Base-by-base conservation (phyloP, 495 filamentous ascomycete genomes). In the Aspergillus leporis region DNA sequence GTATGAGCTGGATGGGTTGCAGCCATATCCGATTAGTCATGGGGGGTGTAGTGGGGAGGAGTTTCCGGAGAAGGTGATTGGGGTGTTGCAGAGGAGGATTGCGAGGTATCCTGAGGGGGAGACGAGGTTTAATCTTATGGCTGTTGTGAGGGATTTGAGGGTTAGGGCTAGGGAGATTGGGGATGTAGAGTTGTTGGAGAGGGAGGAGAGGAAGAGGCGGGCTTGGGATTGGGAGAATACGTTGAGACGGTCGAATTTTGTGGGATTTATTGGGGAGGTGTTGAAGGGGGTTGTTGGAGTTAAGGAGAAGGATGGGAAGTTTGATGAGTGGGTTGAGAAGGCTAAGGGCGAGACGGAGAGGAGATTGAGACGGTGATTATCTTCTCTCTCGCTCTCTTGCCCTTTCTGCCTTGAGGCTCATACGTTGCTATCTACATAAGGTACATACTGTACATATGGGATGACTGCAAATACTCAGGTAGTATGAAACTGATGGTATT, bases 211-310 rank as follows among this genome's bases (percentile, higher is more conserved):
- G 70, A 96, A 96, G 85, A 76, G 94, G 55, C 81, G 77, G 53
- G 90, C 83, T 31, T 99, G 94, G 95, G 82, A 83, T 66, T 98
- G 93, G 86, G 94, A 99, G 84, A 98, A 99, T 75, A 90, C 92
- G 28, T 77, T 99, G 69, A 74, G 94, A 58, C 74, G 90, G 66
- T 93, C 94, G 73, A 99, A 99, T 69, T 98, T 99, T 75, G 88
- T 99, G 18, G 95, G 92, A 0, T 97, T 99, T 70, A 87, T 92
- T 53, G 91, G 90, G 45, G 94, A 98, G 81, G 79, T 96, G 52
- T 73, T 96, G 64, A 94, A 93, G 79, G 90, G 85, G 22, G 92
- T 97, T 30, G 88, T 90, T 41, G 77, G 73, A 61, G 61, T 68
- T 61, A 97, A 96, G 77, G 64, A 95, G 53, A 74, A 77, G 61